Base-by-base conservation (phyloP, 352 stramenopile genomes). In the Phytophthora pluvialis region DNA sequence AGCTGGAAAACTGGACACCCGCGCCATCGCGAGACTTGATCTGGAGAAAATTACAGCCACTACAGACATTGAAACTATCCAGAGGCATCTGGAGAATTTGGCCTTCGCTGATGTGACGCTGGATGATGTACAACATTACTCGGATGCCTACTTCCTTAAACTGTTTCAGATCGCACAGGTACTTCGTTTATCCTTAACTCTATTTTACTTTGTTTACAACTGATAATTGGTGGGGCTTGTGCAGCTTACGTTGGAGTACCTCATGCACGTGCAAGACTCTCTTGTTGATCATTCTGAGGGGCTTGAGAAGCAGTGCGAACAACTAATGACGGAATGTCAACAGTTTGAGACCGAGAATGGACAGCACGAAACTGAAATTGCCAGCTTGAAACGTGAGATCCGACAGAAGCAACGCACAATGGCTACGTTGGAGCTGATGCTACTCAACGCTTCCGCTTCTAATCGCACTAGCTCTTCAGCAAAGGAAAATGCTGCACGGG, bases 91-190 rank as follows among this genome's bases (percentile, higher is more conserved):
- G 35, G 86, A 95, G 55, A 95, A 95, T 67, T 35, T 95, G 28
- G 75, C 83, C 2, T 95, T 95, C 61, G 80, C 86, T 12, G 86
- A 95, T 53, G 81, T 95, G 21, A 93, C 86, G 6, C 46, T 93
- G 28, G 84, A 95, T 12, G 86, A 95, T 32, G 83, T 95, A 8
- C 77, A 95, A 64, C 82, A 92, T 31, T 95, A 91, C 56, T 95
- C 86, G 13, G 86, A 95, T 50, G 74, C 78, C 12, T 93, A 95
- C 57, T 95, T 95, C 51, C 77, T 95, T 31, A 95, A 95, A 52
- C 55, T 95, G 7, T 95, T 95, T 57, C 86, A 95, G 61, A 89
- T 95, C 58, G 78, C 86, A 3, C 85, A 94, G 80, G 85, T 91
- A 29, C 15, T 58, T 26, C 3, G 6, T 28, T 12, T 57, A 35